Evolutionary conservation across 257 asterid genomes (phyloP), one percentile per base, ranked within the genome.

Genomic region (Gentiana dahurica): DNA sequence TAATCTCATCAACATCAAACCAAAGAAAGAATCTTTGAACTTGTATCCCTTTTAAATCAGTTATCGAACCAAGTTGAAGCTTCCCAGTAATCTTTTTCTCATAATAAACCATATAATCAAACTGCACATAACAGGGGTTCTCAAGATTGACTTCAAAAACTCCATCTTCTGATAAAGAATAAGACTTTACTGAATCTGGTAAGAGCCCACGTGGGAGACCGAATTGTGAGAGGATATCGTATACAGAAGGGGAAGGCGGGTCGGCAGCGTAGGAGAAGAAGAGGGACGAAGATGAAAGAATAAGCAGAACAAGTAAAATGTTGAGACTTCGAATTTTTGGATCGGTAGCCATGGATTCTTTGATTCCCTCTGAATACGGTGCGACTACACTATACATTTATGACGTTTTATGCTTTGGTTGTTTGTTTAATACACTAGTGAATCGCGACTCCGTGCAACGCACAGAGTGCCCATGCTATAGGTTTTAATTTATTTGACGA

Each of bases 121-220:
- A 88, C 68, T 85, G 62, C 15, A 88, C 70, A 76, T 88, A 91
- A 49, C 98, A 91, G 3, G 88, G 61, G 50, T 80, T 76, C 37
- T 73, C 51, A n/a, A 91, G 61, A 38, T 57, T 8, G n/a, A 91
- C 98, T 65, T 75, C 82, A 62, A 91, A 91, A 15, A 65, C 15
- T 3, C 98, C 98, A 50, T 83, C 95, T 24, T 87, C 81, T 39
- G 85, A 54, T 37, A 91, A 77, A 5, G 78, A 72, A 77, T 85
- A 88, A 62, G 78, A 75, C 43, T 57, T 72, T 53, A 91, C 98
- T 1, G 91, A 81, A 66, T 83, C 90, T 3, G 97, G 97, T 52
- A 91, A 62, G 36, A 88, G 92, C 57, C 98, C 97, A 54, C 81
- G 73, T 51, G 98, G 97, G 52, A 91, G 95, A 34, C 89, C 84